phyloP scores from a whole-genome alignment of 2,329 filamentous ascomycete genomes.

The Xylaria multiplex region DNA sequence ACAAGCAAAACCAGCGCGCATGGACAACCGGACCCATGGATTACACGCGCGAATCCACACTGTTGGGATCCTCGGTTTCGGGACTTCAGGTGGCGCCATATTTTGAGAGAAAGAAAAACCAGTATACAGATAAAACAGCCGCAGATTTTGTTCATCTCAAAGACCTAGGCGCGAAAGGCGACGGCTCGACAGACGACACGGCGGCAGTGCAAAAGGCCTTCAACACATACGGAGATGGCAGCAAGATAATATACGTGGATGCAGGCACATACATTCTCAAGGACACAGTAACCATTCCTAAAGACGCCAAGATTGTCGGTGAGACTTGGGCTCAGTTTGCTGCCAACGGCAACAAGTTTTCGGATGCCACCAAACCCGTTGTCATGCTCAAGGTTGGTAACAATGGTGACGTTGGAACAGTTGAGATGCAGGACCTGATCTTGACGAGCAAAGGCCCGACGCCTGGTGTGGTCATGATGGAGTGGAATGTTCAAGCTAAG shows the following conservation, averaged over 20 bases:
- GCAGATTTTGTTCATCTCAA: conserved; percentile 76
- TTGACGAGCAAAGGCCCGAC: conserved; percentile 68
- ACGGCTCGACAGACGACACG: conserved; percentile 80
- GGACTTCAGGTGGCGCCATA: conserved; percentile 53
- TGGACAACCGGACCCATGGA: conserved; percentile 14
- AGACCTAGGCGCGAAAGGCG: conserved; percentile 73
- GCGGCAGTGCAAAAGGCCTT: conserved; percentile 73
- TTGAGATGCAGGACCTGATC: conserved; percentile 73
- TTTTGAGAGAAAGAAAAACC: conserved; percentile 80
- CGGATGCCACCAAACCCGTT: conserved; percentile 61
- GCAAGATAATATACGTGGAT: conserved; percentile 69
- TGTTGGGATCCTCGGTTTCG: conserved; percentile 14
- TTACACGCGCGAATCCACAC: conserved; percentile 23
- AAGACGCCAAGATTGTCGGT: conserved; percentile 66
- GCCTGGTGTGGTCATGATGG: conserved; percentile 69
- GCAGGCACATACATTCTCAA: conserved; percentile 70
- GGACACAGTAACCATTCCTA: conserved; percentile 61
- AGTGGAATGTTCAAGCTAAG: conserved; percentile 66
- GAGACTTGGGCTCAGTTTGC: conserved; percentile 66
- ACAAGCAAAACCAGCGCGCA: conserved; percentile 10
- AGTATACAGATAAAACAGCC: conserved; percentile 71
- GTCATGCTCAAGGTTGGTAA: conserved; percentile 67
- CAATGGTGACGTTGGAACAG: conserved; percentile 64
- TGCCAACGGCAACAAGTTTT: conserved; percentile 61
- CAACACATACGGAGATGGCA: conserved; percentile 50